Conservation (phyloP, 345 rosid species). For the Eucalyptus pauciflora region DNA sequence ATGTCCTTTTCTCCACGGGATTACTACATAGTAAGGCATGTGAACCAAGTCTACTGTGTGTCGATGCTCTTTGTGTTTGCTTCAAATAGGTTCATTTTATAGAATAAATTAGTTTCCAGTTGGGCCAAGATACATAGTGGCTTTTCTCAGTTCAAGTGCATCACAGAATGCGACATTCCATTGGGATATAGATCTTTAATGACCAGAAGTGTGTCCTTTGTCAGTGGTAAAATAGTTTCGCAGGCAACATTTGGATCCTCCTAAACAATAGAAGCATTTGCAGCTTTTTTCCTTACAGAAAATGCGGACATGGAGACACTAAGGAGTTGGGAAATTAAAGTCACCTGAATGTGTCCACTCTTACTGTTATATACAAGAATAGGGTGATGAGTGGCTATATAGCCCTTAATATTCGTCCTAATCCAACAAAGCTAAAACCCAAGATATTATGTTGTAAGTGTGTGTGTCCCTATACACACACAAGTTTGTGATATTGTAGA, state of each 20-base stretch:
- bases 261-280: background rate
- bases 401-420: background rate
- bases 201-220: too few relatives aligned
- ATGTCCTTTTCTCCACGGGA: too few relatives aligned
- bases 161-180: too few relatives aligned
- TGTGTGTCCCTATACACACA: too few relatives aligned
- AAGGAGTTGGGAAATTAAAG: background rate
- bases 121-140: too few relatives aligned
- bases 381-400: background rate
- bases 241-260: background rate
- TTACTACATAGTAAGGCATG: too few relatives aligned
- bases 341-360: background rate
- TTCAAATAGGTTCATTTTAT: too few relatives aligned
- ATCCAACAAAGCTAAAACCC: background rate
- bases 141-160: too few relatives aligned
- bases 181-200: too few relatives aligned
- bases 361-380: background rate
- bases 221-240: background rate
- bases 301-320: background rate
- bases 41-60: too few relatives aligned
- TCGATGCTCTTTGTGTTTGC: too few relatives aligned
- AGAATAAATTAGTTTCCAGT: too few relatives aligned
- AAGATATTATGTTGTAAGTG: background rate
- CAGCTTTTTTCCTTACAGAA: background rate
- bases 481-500: background rate